Conservation (phyloP, 2,329 filamentous ascomycete species). For the Zarea fungicola region DNA sequence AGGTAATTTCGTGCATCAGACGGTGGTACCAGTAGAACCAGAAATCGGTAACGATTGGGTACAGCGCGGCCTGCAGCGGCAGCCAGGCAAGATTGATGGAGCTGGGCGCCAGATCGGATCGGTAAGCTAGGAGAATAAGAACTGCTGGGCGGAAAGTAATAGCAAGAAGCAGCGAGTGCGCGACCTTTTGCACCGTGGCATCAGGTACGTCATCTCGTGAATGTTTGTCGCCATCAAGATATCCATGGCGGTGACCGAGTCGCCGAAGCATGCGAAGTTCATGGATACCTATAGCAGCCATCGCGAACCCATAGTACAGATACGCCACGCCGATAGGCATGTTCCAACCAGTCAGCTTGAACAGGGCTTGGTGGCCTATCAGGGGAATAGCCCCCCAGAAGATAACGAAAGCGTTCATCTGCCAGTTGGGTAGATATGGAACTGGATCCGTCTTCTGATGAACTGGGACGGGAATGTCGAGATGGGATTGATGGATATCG, state of each 20-base stretch:
- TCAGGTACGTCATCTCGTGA: slow-evolving; percentile 31
- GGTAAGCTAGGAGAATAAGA: slow-evolving; percentile 21
- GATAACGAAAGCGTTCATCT: slow-evolving; percentile 27
- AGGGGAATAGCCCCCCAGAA: slow-evolving; percentile 23
- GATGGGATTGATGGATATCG: slow-evolving; percentile 15
- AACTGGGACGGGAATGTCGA: slow-evolving; percentile 20
- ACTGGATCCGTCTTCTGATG: slow-evolving; percentile 29
- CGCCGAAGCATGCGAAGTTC: slow-evolving; percentile 25
- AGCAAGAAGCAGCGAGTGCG: slow-evolving; percentile 20
- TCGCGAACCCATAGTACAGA: slow-evolving; percentile 23
- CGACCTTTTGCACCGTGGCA: slow-evolving; percentile 21
- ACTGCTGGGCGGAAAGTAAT: slow-evolving; percentile 19
- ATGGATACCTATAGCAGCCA: slow-evolving; percentile 25
- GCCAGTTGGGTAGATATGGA: slow-evolving; percentile 25
- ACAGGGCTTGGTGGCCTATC: slow-evolving; percentile 18
- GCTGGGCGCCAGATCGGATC: slow-evolving; percentile 6
- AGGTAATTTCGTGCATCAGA: slow-evolving; percentile 33
- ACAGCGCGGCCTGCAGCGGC: slow-evolving; percentile 26
- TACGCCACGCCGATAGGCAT: slow-evolving; percentile 10
- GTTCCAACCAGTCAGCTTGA: slow-evolving; percentile 13
- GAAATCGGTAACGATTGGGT: slow-evolving; percentile 34
- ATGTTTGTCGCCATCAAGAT: slow-evolving; percentile 25
- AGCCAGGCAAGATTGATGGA: slow-evolving; percentile 23
- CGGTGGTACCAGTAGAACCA: slow-evolving; percentile 39
- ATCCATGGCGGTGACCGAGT: slow-evolving; percentile 26